Evolutionary conservation across 768 basidiomycete species (phyloP).

Genomic region (Clitopilus passeckerianus): DNA sequence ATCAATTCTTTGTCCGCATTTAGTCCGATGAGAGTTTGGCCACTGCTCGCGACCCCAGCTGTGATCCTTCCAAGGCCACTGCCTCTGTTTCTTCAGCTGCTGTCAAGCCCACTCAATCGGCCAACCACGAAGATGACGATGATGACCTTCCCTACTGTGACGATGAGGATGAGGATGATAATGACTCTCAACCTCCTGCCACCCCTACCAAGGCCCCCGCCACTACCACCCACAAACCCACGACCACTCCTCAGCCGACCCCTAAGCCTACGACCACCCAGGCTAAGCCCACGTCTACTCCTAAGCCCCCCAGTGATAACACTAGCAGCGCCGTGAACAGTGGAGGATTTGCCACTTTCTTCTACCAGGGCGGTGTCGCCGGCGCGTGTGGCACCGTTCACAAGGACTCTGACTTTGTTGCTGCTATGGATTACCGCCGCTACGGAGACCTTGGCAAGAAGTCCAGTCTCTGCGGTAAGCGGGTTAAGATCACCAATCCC

Average conservation of each 20-base stretch:
- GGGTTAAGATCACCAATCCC: slow-evolving; percentile 60
- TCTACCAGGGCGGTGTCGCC: slow-evolving; percentile 63
- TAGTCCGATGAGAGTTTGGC: slow-evolving; percentile 49
- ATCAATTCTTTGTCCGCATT: slow-evolving; percentile 2
- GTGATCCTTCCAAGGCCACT: slow-evolving; percentile 36
- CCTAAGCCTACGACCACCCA: slow-evolving; percentile 5
- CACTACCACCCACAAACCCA: not conserved
- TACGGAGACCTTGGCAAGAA: slow-evolving; percentile 42
- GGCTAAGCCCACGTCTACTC: slow-evolving; percentile 1
- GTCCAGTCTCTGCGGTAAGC: slow-evolving; percentile 62
- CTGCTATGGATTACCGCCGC: slow-evolving; percentile 53
- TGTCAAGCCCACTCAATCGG: slow-evolving; percentile 20
- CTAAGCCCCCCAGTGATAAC: slow-evolving; percentile 8
- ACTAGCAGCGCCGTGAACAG: slow-evolving; percentile 17
- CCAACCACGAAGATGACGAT: slow-evolving; percentile 22
- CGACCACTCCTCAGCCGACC: slow-evolving; percentile 9
- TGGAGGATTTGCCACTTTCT: slow-evolving; percentile 58
- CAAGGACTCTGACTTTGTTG: slow-evolving; percentile 54
- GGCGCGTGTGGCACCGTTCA: slow-evolving; percentile 74
- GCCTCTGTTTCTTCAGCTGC: slow-evolving; percentile 13
- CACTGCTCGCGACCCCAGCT: slow-evolving; percentile 43
- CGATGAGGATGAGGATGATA: slow-evolving; percentile 19
- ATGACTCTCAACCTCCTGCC: slow-evolving; percentile 9
- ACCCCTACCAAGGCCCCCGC: slow-evolving; percentile 14
- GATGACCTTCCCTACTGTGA: slow-evolving; percentile 27